Evolutionary conservation across 495 filamentous ascomycete species (phyloP).

Genomic region (Annulohypoxylon stygium): DNA sequence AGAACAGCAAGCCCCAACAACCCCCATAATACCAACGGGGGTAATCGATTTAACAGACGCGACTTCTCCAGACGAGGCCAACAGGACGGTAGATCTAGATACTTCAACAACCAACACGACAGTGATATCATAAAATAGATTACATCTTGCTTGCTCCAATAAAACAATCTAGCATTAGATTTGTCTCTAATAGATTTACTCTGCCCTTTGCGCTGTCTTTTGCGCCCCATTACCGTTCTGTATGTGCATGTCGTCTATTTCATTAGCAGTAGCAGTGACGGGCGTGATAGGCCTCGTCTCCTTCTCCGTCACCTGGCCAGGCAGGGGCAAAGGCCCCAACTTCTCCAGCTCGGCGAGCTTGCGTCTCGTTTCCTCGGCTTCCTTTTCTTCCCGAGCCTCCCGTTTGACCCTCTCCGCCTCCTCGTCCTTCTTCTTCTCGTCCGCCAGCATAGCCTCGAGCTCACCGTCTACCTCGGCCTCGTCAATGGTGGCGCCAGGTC

Average conservation of each 20-base stretch:
- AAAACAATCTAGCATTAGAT: slow-evolving; percentile 26
- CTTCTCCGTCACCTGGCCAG: slow-evolving; percentile 35
- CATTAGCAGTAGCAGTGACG: slow-evolving; percentile 45
- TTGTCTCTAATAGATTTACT: slow-evolving; percentile 20
- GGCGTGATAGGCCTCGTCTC: slow-evolving; percentile 43
- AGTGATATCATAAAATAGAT: slow-evolving; percentile 22
- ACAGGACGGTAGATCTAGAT: slow-evolving; percentile 19
- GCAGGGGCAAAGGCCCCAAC: slow-evolving; percentile 33
- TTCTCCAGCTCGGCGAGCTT: slow-evolving; percentile 58
- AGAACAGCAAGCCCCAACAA: slow-evolving; percentile 2
- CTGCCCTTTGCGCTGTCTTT: slow-evolving; percentile 16
- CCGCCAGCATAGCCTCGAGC: slow-evolving; percentile 79
- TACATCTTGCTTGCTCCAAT: slow-evolving; percentile 11
- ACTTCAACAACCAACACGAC: slow-evolving; percentile 18
- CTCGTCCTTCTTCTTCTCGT: slow-evolving; percentile 70
- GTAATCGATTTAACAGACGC: slow-evolving; percentile 39
- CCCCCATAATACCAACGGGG: neutral
- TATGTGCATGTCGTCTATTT: slow-evolving; percentile 38
- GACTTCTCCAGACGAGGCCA: slow-evolving; percentile 11
- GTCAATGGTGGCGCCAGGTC: slow-evolving; percentile 69
- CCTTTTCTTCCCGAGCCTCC: slow-evolving; percentile 47
- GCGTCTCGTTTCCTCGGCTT: slow-evolving; percentile 53
- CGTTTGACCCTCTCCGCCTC: slow-evolving; percentile 62
- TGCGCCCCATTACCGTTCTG: slow-evolving; percentile 25
- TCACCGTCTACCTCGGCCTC: slow-evolving; percentile 91